Conservation (phyloP, 129 eudicot genomes). For the Lactuca sativa region DNA sequence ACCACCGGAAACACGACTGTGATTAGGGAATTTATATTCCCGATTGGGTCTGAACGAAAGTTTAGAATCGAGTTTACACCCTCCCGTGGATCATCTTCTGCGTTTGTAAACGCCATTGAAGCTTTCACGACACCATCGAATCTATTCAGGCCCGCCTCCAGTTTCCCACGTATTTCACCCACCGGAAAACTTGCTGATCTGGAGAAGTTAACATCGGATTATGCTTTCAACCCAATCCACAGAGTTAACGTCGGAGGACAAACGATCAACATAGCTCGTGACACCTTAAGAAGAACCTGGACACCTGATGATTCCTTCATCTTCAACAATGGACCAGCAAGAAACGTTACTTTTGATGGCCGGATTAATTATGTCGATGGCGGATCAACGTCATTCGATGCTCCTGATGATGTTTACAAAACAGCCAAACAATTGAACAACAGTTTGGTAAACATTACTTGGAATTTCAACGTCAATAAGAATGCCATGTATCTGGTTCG, state of each 20-base stretch:
- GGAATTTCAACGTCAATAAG: slow-evolving; percentile 46
- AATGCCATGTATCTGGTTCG: slow-evolving; percentile 33
- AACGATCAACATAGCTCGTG: slow-evolving; percentile 7
- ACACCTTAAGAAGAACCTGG: slow-evolving; percentile 55
- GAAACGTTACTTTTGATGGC: not conserved
- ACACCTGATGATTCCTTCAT: slow-evolving; percentile 27
- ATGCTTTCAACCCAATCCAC: slow-evolving; percentile 20
- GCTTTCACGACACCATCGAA: slow-evolving; percentile 1
- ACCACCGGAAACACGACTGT: not conserved
- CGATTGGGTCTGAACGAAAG: slow-evolving; percentile 7
- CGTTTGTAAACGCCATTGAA: slow-evolving; percentile 51
- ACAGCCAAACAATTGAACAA: slow-evolving; percentile 45
- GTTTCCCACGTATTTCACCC: not conserved
- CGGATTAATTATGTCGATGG: not conserved
- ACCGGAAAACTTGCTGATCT: not conserved
- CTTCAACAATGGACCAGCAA: slow-evolving; percentile 8
- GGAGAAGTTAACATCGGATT: slow-evolving; percentile 11
- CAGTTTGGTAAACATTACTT: slow-evolving; percentile 35
- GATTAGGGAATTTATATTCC: slow-evolving; percentile 44
- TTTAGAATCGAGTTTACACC: slow-evolving; percentile 39
- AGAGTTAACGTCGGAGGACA: slow-evolving; percentile 64
- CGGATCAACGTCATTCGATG: slow-evolving; percentile 25
- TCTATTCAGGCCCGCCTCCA: slow-evolving; percentile 14
- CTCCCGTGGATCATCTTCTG: slow-evolving; percentile 18
- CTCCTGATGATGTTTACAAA: slow-evolving; percentile 50